Conservation (phyloP, 1,284 basidiomycete genomes). For the Nidula niveotomentosa region DNA sequence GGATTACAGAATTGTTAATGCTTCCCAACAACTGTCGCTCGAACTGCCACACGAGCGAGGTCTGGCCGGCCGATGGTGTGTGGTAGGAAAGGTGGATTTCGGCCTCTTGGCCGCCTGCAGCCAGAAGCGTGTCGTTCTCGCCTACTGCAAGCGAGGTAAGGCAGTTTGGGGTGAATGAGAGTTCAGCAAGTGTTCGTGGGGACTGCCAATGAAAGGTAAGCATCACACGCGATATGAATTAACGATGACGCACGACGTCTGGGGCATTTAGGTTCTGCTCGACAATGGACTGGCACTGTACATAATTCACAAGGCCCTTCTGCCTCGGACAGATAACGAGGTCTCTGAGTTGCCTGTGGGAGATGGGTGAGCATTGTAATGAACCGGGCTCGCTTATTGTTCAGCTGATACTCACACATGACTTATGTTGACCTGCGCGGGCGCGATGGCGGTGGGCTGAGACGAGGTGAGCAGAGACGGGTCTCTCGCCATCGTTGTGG, state of each 20-base stretch:
- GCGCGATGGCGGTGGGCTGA: constrained; percentile 40
- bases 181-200: constrained; percentile 48
- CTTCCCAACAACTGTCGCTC: constrained; percentile 58
- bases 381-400: background rate
- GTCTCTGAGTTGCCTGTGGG: constrained; percentile 69
- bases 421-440: constrained; percentile 57
- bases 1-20: constrained; percentile 84
- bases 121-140: constrained; percentile 61
- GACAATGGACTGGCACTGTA: constrained; percentile 54
- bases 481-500: constrained; percentile 44
- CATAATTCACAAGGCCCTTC: constrained; percentile 67
- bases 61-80: constrained; percentile 18
- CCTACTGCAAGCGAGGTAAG: constrained; percentile 60
- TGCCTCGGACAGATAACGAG: constrained; percentile 73
- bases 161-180: constrained; percentile 68
- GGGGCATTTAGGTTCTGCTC: constrained; percentile 63
- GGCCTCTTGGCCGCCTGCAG: constrained; percentile 80
- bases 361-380: background rate
- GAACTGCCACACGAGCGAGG: constrained; percentile 51
- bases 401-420: constrained; percentile 61
- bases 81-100: constrained; percentile 70
- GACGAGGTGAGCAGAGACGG: constrained; percentile 43
- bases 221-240: constrained; percentile 2
- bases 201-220: constrained; percentile 29
- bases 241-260: constrained; percentile 41